phyloP scores from a whole-genome alignment of 192 early-diverging fungal species.

The Entophlyctis helioformis region DNA sequence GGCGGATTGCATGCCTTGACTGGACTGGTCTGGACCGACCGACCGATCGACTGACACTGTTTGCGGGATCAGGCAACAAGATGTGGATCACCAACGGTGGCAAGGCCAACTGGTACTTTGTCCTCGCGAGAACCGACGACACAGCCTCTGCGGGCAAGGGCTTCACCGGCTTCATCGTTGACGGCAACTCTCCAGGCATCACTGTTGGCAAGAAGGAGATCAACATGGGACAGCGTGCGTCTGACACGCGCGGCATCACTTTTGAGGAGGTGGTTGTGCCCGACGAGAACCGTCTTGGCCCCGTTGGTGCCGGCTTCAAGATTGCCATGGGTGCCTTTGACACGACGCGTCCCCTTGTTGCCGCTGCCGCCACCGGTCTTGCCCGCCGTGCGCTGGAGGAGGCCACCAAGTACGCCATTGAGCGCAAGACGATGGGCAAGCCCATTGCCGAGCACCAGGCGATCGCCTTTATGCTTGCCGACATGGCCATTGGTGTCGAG shows the following conservation, averaged over 20 bases:
- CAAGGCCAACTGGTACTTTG: constrained; percentile 96
- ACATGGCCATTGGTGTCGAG: constrained; percentile 93
- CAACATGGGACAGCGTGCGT: constrained; percentile 94
- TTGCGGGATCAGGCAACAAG: constrained; percentile 85
- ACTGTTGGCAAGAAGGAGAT: constrained; percentile 88
- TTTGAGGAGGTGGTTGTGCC: constrained; percentile 83
- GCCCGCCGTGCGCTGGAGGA: constrained; percentile 89
- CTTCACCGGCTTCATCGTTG: constrained; percentile 93
- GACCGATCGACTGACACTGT: constrained; percentile 71
- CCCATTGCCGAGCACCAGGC: constrained; percentile 79
- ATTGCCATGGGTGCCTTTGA: constrained; percentile 97
- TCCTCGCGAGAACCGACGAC: constrained; percentile 80
- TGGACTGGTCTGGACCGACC: constrained; percentile 54
- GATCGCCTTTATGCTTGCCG: constrained; percentile 87
- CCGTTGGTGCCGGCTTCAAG: constrained; percentile 87
- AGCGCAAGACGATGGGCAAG: constrained; percentile 95
- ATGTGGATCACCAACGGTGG: constrained; percentile 99
- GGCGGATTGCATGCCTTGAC: too few species aligned
- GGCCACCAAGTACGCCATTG: constrained; percentile 71
- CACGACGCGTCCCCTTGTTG: constrained; percentile 83
- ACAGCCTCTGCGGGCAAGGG: constrained; percentile 66
- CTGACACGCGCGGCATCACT: constrained; percentile 80
- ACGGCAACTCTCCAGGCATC: constrained; percentile 80
- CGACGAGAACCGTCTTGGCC: constrained; percentile 65
- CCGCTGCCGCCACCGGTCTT: constrained; percentile 77